Base-by-base conservation (phyloP, 139 green algal genomes). In the Limnomonas spitsbergensis region DNA sequence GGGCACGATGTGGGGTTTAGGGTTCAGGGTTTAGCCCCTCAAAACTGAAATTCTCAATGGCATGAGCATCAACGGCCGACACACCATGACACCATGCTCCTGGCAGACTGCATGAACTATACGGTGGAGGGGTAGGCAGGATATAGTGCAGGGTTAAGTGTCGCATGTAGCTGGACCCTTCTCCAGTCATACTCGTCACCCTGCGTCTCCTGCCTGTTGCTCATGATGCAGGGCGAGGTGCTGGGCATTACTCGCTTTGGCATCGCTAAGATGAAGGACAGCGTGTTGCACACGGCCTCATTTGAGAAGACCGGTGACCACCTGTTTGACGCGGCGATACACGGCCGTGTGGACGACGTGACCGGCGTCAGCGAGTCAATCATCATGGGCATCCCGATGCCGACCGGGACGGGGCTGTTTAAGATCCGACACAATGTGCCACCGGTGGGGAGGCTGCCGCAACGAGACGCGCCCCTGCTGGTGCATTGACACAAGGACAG, bases 211-310 rank as follows among this genome's bases (percentile, higher is more conserved):
- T 34, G n/a, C 9, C 7, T 47, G 24, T 40, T 74, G 67, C 4
- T 37, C 7, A 40, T 61, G n/a, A 14, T 74, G 67, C 35, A 74
- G 67, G 7, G 67, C 26, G 93, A 98, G 87, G 94, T 99, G 52
- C 88, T 99, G 85, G 96, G 96, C 80, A 99, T 99, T 86, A 99
- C 95, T 0, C 92, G 96, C 31, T 98, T 98, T 77, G 96, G 96
- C 78, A 99, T 99, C 47, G 94, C 94, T 39, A 98, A 98, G 86
- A 99, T 99, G 96, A 99, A 99, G 89, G 96, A 99, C 84, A 94
- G 83, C 52, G 96, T 99, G 74, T 90, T 99, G 56, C 98, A 98
- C 93, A 94, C 98, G 40, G 96, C 96, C 3, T 95, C 87, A 24
- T 99, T 99, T 88, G 96, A 99, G 86, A 98, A 98, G 88, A 99